Base-by-base conservation (phyloP, 2,329 filamentous ascomycete species). In the Beauveria bassiana region DNA sequence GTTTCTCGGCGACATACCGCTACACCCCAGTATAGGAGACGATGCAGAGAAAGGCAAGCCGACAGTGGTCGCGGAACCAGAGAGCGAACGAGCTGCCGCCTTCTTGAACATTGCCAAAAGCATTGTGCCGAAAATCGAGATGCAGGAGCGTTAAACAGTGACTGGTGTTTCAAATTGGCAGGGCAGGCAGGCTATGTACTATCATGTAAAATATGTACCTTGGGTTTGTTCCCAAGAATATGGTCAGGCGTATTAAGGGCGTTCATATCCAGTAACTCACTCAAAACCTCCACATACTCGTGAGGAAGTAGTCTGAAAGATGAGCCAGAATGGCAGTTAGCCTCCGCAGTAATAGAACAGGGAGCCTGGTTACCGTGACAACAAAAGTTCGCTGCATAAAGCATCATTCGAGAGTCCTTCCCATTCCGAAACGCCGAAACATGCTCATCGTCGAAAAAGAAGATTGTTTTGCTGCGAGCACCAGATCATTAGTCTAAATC, bases 11-110 rank as follows among this genome's bases (percentile, higher is more conserved):
- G 90, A 97, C 71, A 88, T 99, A 46, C 93, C 93, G 6, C 79
- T 99, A 54, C 91, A 98, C 72, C 86, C 89, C 4, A 85, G 80
- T 56, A 96, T 98, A 24, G 96, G 92, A 63, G 88, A 91, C 61
- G 91, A 97, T 73, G 91, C 90, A 1, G 91, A 96, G 73, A 79
- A 83, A 22, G 95, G 95, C 1, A 91, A 89, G 73, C 95, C 95
- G 4, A 97, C 93, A 1, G 90, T 98, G 0, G 91, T 96, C 2
- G 84, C 91, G 1, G 91, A 96, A 72, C 91, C 93, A 8, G 80
- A 86, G 1, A 92, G 91, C 67, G 81, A 84, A 38, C 84, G 90
- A 66, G 88, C 90, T 0, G 76, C 79, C 59, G 85, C 86, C 1
- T 99, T 97, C 71, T 75, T 87, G 62, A 77, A 79, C 20, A 86